These are phyloP conservation scores for Scedosporium apiospermum DNA, from an alignment of 2,329 filamentous ascomycete genomes.

Conservation along the genomic window DNA sequence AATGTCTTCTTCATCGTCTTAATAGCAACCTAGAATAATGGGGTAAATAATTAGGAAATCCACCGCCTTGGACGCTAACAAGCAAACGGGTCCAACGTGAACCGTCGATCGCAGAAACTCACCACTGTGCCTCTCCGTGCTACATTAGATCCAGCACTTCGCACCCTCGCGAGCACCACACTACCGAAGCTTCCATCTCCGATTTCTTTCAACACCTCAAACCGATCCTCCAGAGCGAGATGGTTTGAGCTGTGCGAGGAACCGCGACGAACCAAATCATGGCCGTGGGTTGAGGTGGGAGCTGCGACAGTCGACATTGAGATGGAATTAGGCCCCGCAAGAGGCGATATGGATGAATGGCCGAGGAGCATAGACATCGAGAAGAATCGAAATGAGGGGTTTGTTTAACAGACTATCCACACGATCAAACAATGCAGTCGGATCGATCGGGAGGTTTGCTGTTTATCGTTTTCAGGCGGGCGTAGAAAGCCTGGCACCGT, in stretches of 20 bases:
- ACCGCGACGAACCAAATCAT: slow-evolving; percentile 63
- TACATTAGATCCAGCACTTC: slow-evolving; percentile 79
- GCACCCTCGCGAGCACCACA: slow-evolving; percentile 82
- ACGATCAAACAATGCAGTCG: not conserved
- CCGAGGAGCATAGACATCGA: not conserved
- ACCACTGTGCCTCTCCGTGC: slow-evolving; percentile 89
- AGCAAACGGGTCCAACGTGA: not conserved
- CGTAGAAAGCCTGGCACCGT: slow-evolving; percentile 13
- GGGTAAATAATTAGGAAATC: not conserved
- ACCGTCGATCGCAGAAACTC: slow-evolving; percentile 28
- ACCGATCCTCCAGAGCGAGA: slow-evolving; percentile 77
- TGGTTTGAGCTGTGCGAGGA: slow-evolving; percentile 40
- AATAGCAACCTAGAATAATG: slow-evolving; percentile 68
- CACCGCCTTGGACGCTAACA: not conserved
- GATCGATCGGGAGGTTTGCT: not conserved
- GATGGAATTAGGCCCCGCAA: slow-evolving; percentile 1
- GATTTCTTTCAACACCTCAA: slow-evolving; percentile 95
- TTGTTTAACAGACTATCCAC: not conserved
- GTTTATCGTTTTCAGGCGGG: not conserved
- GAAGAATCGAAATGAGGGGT: not conserved
- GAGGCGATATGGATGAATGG: not conserved
- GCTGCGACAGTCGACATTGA: slow-evolving; percentile 7
- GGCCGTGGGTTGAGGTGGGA: slow-evolving; percentile 43
- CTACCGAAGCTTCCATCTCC: slow-evolving; percentile 98
- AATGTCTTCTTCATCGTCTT: slow-evolving; percentile 99